Conservation (phyloP, 352 stramenopile genomes). For the Aphanomyces cochlioides region DNA sequence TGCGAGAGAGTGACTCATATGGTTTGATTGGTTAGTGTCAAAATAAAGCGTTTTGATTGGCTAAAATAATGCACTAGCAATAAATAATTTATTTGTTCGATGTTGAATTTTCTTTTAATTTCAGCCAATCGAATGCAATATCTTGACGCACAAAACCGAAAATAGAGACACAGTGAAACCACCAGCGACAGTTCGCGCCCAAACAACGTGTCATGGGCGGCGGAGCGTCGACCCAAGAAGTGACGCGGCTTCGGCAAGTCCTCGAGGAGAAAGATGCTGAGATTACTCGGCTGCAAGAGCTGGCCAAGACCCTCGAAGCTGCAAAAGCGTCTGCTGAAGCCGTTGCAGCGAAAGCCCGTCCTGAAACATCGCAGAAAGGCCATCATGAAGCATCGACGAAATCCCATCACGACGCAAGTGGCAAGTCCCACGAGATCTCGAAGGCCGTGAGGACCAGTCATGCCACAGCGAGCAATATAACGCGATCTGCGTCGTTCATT, state of each 20-base stretch:
- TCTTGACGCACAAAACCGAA: too few species aligned
- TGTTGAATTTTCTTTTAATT: too few species aligned
- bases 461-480: too few species aligned
- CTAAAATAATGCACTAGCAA: too few species aligned
- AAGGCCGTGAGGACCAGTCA: background rate
- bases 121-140: too few species aligned
- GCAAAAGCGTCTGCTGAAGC: constrained; percentile 2
- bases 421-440: too few species aligned
- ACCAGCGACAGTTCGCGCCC: background rate
- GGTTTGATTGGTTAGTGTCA: too few species aligned
- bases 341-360: constrained; percentile 38
- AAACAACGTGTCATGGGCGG: constrained; percentile 1
- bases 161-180: background rate
- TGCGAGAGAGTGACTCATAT: too few species aligned
- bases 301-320: constrained; percentile 21
- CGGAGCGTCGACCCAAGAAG: constrained; percentile 21
- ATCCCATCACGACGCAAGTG: constrained; percentile 9
- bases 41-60: too few species aligned
- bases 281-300: constrained; percentile 10
- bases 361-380: constrained; percentile 43
- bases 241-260: constrained; percentile 15
- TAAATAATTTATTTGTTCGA: too few species aligned
- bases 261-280: constrained; percentile 27
- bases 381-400: constrained; percentile 30
- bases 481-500: constrained; percentile 17